Percentiles rank a stretch among this genome's conserved stretches.
Evolutionary conservation across 208 protist genomes (phyloP).

Genomic region (Naegleria fowleri): DNA sequence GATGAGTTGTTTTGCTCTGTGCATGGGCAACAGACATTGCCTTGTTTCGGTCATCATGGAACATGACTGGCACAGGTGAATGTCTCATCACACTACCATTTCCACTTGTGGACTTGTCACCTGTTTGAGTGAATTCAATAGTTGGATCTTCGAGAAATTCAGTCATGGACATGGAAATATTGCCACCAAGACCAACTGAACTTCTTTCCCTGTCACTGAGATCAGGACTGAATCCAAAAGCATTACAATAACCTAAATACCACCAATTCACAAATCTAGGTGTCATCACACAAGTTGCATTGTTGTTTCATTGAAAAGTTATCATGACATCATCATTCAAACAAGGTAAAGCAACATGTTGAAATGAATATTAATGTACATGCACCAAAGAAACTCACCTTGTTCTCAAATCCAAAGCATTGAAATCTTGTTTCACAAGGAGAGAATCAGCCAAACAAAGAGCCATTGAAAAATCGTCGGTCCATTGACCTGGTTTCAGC

Average conservation of each 20-base stretch:
- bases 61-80: constrained; percentile 36
- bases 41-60: constrained; percentile 26
- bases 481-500: constrained; percentile 44
- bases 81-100: constrained; percentile 49
- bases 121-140: constrained; percentile 32
- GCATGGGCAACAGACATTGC: constrained; percentile 23
- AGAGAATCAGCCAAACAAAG: constrained; percentile 42
- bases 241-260: constrained; percentile 44
- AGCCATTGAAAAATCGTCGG: constrained; percentile 43
- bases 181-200: constrained; percentile 44
- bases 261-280: constrained; percentile 36
- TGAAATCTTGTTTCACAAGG: constrained; percentile 20
- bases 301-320: not conserved
- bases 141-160: constrained; percentile 28
- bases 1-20: constrained; percentile 42
- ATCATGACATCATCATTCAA: too few relatives aligned
- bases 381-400: too few relatives aligned
- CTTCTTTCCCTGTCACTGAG: not conserved
- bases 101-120: constrained; percentile 39
- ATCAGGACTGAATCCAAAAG: constrained; percentile 33
- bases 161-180: constrained; percentile 36
- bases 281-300: not conserved
- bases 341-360: too few relatives aligned
- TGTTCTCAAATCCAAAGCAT: constrained; percentile 20
- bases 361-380: too few relatives aligned